Percentiles rank a stretch among this genome's conserved stretches.
Evolutionary conservation across 495 filamentous ascomycete genomes (phyloP).

Genomic region (Hypoxylon rickii): DNA sequence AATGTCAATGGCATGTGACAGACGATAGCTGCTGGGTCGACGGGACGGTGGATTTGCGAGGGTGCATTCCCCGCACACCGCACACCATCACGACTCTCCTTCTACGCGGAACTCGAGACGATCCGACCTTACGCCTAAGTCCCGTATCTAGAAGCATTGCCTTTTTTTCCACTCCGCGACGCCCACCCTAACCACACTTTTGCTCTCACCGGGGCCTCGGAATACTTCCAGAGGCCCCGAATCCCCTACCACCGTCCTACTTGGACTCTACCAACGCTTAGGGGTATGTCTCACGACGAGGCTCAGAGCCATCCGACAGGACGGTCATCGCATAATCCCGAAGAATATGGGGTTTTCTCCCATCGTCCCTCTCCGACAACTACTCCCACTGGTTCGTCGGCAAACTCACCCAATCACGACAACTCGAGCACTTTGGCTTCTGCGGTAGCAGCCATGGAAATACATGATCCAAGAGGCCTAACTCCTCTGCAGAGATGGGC

Average conservation of each 20-base stretch:
- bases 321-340: constrained; percentile 37
- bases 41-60: constrained; percentile 56
- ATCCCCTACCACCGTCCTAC: constrained; percentile 21
- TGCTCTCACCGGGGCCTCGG: constrained; percentile 36
- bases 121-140: constrained; percentile 6
- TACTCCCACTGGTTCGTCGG: constrained; percentile 29
- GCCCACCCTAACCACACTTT: constrained; percentile 12
- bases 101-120: constrained; percentile 12
- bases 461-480: constrained; percentile 46
- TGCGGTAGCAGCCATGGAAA: constrained; percentile 36
- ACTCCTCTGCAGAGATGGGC: constrained; percentile 63
- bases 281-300: constrained; percentile 55
- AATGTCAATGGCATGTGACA: constrained; percentile 54
- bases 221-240: constrained; percentile 32
- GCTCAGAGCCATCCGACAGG: constrained; percentile 42
- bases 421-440: constrained; percentile 21
- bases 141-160: constrained; percentile 16
- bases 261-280: constrained; percentile 18
- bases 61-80: constrained; percentile 60
- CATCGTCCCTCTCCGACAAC: constrained; percentile 34
- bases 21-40: constrained; percentile 50
- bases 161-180: constrained; percentile 13
- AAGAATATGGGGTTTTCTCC: constrained; percentile 51
- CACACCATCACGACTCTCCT: constrained; percentile 35
- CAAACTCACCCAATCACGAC: constrained; percentile 21